Evolutionary conservation across 2,329 filamentous ascomycete species (phyloP), one percentile per base, ranked within the genome.

Genomic region (Pezicula carpinea): DNA sequence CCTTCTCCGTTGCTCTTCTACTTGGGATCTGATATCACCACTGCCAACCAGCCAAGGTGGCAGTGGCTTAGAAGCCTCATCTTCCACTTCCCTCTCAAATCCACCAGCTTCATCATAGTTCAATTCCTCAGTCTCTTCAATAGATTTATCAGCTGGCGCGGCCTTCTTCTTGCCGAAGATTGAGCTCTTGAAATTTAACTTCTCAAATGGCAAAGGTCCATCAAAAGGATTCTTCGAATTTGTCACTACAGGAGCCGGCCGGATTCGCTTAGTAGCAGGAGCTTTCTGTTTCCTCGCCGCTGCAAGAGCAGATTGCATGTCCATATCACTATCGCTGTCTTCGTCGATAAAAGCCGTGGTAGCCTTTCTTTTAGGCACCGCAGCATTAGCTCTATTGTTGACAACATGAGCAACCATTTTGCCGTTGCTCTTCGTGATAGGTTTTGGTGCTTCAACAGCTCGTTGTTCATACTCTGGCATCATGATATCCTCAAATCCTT

Each of bases 171-270:
- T 74, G 5, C 66, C 67, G 50, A 82, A 82, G 2, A 82, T 70
- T 1, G 74, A 77, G 2, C 79, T 83, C 43, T 79, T 83, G 74
- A 78, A 82, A 38, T 86, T 82, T 1, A 96, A 74, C 60, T 89
- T 92, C 57, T 96, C 90, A 60, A 99, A 99, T 0, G 93, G 93
- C 5, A 99, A 67, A 0, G 91, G 89, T 0, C 92, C 92, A 54
- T 80, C 80, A 60, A 95, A 87, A 3, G 80, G 74, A 56, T 82
- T 80, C 54, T 78, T 80, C 31, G 76, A 72, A 42, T 79, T 82
- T 8, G 75, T 64, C n/a, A 66, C 59, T 3, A 69, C 59, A 17
- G 69, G 63, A 4, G 65, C 60, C 21, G 63, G 54, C 40, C 66
- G 63, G 2, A 65, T 43, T 13, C 44, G 64, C 35, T 65, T 69